Conservation (phyloP, 768 basidiomycete genomes). For the Coprinellus micaceus region DNA sequence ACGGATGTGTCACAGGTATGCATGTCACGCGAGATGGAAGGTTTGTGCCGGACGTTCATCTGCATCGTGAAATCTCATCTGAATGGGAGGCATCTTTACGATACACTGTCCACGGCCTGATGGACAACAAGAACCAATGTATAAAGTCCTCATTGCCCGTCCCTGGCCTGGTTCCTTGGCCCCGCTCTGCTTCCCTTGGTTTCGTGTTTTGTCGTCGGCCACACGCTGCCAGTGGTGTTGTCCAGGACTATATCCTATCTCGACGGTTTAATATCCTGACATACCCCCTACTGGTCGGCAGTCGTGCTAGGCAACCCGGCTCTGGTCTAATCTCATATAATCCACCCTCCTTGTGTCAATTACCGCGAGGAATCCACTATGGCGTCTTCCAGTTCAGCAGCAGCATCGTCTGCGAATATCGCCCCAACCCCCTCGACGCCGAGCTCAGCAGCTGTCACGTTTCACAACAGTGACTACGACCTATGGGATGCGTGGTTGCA, state of each 20-base stretch:
- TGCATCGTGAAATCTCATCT: slow-evolving; percentile 5
- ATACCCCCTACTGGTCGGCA: background rate
- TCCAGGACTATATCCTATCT: background rate
- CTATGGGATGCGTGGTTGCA: slow-evolving; percentile 77
- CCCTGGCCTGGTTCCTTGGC: slow-evolving; percentile 17
- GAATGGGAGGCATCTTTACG: slow-evolving; percentile 6
- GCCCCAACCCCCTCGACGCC: background rate
- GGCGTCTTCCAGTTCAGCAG: slow-evolving; percentile 7
- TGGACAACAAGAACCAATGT: slow-evolving; percentile 8
- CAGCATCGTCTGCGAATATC: slow-evolving; percentile 2
- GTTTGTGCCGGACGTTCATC: background rate
- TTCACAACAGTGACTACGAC: slow-evolving; percentile 67
- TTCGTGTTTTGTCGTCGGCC: slow-evolving; percentile 15
- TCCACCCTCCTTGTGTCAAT: slow-evolving; percentile 1
- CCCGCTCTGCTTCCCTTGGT: slow-evolving; percentile 22
- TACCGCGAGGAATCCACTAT: slow-evolving; percentile 6
- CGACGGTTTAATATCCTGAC: slow-evolving; percentile 7
- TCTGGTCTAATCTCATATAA: slow-evolving; percentile 3
- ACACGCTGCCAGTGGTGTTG: background rate
- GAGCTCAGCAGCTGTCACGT: slow-evolving; percentile 31
- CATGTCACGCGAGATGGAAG: slow-evolving; percentile 1
- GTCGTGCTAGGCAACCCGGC: background rate
- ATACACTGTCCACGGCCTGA: slow-evolving; percentile 1
- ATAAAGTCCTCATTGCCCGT: slow-evolving; percentile 8
- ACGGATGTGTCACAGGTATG: slow-evolving; percentile 1